Base-by-base conservation (phyloP, 2,329 filamentous ascomycete species). In the Geosmithia morbida region DNA sequence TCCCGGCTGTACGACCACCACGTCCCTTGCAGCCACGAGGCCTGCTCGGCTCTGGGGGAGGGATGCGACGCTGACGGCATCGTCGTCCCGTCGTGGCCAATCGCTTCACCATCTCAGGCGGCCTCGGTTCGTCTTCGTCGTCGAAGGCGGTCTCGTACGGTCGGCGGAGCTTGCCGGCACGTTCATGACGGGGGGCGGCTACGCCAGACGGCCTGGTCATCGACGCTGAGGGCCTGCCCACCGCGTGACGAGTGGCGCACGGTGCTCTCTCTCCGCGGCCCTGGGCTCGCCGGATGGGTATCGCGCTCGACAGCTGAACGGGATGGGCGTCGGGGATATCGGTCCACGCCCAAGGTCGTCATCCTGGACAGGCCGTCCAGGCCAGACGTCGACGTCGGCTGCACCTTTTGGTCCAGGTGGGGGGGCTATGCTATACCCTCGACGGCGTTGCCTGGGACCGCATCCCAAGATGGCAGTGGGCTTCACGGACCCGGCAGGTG, bases 321-420 rank as follows among this genome's bases (percentile, higher is more conserved):
- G 82, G 2, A 71, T 85, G 59, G 81, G 81, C n/a, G 2, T 78
- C 75, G 0, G 81, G 81, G 2, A 70, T 82, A 46, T 82, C 79
- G 3, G n/a, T 79, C 73, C 44, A 70, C 83, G 3, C 81, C 75
- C 48, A 87, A 87, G 58, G 68, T 85, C 16, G 83, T 79, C 59
- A 66, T 87, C 1, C 68, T 87, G 2, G 71, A 70, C 1, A 66
- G 64, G 2, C 18, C 48, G 17, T 44, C 45, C 3, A 30, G 46
- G 29, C 41, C 40, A 16, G 71, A 69, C 22, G 71, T 71, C 0
- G 75, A 85, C 52, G 68, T 86, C 13, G 77, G 85, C 50, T 87
- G 82, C 56, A 87, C 82, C 0, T 87, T 87, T 57, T n/a, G n/a
- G 75, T 82, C 1, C 77, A 81, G 40, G 66, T 87, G 7, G 82